A percentile compares a stretch with the other conserved stretches of the same genome.
Conservation (phyloP, 106 monocot genomes). For the Acanthochlamys bracteata region DNA sequence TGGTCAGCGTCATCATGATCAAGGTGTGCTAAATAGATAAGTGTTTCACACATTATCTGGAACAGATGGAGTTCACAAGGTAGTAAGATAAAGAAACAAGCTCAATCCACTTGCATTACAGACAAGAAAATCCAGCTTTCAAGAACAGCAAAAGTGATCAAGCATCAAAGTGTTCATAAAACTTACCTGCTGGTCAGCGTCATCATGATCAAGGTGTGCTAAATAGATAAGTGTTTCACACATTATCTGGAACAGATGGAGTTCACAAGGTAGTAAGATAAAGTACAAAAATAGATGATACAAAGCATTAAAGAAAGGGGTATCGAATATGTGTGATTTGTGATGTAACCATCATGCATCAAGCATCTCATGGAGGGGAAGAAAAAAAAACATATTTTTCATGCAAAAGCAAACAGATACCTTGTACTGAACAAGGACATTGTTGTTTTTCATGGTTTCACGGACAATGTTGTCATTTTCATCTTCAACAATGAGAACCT, state of each 20-base stretch:
- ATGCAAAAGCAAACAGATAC: slow-evolving; percentile 14
- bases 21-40: slow-evolving; percentile 92
- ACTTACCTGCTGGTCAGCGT: slow-evolving; percentile 91
- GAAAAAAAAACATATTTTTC: not conserved
- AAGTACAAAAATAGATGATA: no score
- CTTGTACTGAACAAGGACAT: slow-evolving; percentile 99
- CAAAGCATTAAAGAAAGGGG: no score
- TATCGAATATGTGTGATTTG: no score
- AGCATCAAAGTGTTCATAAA: not conserved
- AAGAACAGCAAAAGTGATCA: no score
- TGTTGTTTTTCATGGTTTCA: slow-evolving; percentile 98
- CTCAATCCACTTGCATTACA: no score
- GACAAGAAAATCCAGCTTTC: no score
- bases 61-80: slow-evolving; percentile 5
- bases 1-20: slow-evolving; percentile 97
- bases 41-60: slow-evolving; percentile 98
- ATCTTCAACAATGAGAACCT: slow-evolving; percentile 98
- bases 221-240: slow-evolving; percentile 96
- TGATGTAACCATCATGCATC: no score
- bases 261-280: no score
- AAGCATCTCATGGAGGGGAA: no score
- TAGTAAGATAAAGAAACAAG: no score
- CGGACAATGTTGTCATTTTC: slow-evolving; percentile 99
- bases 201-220: slow-evolving; percentile 92
- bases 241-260: slow-evolving; percentile 70